Evolutionary conservation across 1,139 yeast species (phyloP), one percentile per base, ranked within the genome.

Genomic region (Keqinozyma sinolaborantium): DNA sequence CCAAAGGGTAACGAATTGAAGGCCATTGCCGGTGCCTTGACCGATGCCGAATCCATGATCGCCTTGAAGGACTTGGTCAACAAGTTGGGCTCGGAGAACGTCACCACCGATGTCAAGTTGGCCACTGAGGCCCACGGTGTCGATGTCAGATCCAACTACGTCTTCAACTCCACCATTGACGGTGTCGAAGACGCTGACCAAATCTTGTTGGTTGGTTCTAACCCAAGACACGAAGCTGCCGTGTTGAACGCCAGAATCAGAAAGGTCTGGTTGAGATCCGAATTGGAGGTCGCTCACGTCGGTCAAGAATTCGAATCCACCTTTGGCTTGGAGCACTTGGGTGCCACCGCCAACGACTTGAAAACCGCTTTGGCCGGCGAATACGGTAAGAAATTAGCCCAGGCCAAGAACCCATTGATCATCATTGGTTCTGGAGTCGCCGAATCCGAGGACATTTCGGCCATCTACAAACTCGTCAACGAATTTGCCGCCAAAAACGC

Each of bases 161-260:
- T 81, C 33, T 85, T 86, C 73, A 85, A 83, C 71, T 76, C 95
- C 9, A 72, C 87, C 28, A 79, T 86, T 43, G 79, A 75, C 40
- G 95, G 95, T 32, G 73, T 86, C 44, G 95, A 84, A 59, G 82
- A 79, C 35, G 90, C 94, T 32, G 95, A 85, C 55, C 84, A 77
- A 50, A 81, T 85, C 41, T 69, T 85, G 49, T 70, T 85, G 46
- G 73, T 85, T 36, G 95, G 95, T 41, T 79, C 95, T 32, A 86
- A 86, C 67, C 95, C 95, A 46, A 77, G 95, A 57, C 88, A 77
- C 51, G 95, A 86, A 65, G 95, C 95, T 38, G 88, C 95, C 27
- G 95, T 85, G 11, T 72, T 86, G 49, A 86, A 86, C 57, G 78
- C 95, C 27, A 78, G 95, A 64, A 81, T 86, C 45, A 79, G 95